Evolutionary conservation across 177 flowering plant species (phyloP), one percentile per base, ranked within the genome.

Genomic region (Vitis hybrid): DNA sequence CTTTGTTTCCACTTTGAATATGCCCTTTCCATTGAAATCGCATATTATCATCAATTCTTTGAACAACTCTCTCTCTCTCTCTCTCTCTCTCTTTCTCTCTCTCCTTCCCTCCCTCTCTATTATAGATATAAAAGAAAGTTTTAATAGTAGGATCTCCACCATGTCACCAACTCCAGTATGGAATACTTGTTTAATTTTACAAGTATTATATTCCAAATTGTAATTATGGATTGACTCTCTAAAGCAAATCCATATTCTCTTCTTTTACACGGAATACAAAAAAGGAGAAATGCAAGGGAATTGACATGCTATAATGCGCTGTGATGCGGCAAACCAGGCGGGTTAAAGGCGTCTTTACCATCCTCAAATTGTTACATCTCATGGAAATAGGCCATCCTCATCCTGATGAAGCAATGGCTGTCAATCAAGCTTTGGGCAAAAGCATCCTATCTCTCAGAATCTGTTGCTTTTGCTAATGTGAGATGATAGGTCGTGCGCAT

Each of bases 241-340:
- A 65, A 65, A 26, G 68, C 31, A 62, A 6, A 48, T 12, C 48
- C 45, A 51, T 65, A 65, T 51, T 52, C 68, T 22, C 10, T 65
- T 45, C 9, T 15, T 52, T 51, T 22, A 39, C 10, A 39, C 45
- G 8, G 11, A 33, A 21, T 18, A 59, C 12, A 49, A 68, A 26
- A 19, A 50, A 50, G 19, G 11, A 31, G 21, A 51, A n/a, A 51
- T 10, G 48, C n/a, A 10, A 59, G 8, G 45, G 45, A 39, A 39
- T 39, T 39, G 45, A 12, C n/a, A 12, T 19, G 57, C 21, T 68
- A 14, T 31, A 10, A 29, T 51, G 55, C 49, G 62, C 2, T 26
- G 64, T 31, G 74, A 71, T 69, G 74, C 74, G 74, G 74, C 74
- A 49, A 64, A 56, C 31, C 65, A 51, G 3, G 39, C 12, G 11